Evolutionary conservation across 495 filamentous ascomycete species (phyloP).

Genomic region (Xylaria scruposa): DNA sequence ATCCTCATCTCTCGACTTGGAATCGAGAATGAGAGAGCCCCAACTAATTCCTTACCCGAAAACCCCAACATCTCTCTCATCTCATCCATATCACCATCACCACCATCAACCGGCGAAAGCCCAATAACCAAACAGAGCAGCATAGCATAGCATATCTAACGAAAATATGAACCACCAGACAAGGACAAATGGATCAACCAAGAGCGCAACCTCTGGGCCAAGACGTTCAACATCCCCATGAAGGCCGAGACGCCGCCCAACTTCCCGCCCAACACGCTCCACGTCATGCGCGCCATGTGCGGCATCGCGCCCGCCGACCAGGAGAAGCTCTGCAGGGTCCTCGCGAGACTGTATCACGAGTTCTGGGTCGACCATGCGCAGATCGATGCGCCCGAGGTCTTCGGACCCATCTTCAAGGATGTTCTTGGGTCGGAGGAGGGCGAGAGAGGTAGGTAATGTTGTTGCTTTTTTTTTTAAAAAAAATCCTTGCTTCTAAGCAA

Average conservation of each 20-base stretch:
- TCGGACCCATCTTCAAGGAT: constrained; percentile 52
- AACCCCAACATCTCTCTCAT: neutral
- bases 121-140: neutral
- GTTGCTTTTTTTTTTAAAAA: no score
- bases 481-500: no score
- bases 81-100: no score
- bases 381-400: constrained; percentile 57
- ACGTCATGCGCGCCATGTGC: constrained; percentile 55
- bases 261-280: constrained; percentile 66
- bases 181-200: constrained; percentile 68
- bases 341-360: constrained; percentile 60
- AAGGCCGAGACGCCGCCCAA: constrained; percentile 52
- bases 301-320: constrained; percentile 27
- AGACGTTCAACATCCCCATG: constrained; percentile 67
- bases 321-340: constrained; percentile 47
- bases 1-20: neutral
- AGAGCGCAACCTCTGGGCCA: constrained; percentile 69
- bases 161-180: constrained; percentile 56
- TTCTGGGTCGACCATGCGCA: constrained; percentile 63
- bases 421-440: constrained; percentile 59
- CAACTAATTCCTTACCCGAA: neutral
- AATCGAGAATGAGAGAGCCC: neutral
- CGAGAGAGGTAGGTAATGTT: no score
- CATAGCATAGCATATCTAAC: neutral
- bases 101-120: neutral